Evolutionary conservation across 192 early-diverging fungal genomes (phyloP), one percentile per base, ranked within the genome.

Genomic region (Podila clonocystis): DNA sequence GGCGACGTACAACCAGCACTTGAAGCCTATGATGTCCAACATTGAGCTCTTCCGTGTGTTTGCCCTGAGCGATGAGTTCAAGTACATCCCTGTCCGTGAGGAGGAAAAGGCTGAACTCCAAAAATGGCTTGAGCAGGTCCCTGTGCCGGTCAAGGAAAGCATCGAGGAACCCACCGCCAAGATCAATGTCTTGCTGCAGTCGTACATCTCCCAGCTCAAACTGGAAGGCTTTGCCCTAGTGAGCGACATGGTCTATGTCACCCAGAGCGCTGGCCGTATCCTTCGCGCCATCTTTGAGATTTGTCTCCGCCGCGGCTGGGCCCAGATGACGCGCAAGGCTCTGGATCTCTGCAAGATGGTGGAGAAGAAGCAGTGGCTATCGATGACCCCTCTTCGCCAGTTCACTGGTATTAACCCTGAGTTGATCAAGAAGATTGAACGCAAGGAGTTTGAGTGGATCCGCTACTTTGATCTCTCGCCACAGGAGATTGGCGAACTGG

Each of bases 211-310:
- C n/a, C 93, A 95, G 68, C 90, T 99, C 36, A 92, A 93, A 66
- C 72, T 99, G 38, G 92, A 97, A 38, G 97, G 97, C 1, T 97
- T 99, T 83, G 97, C 98, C 13, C 86, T 99, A 45, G 95, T 96
- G 68, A 90, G 95, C n/a, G 98, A 99, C 68, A 96, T 97, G 95
- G 97, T 97, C 1, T 98, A 96, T 87, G 96, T 99, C 22, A 98
- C 98, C 20, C 97, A 99, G 85, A 94, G 92, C 66, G 97, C 96
- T 20, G 92, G 92, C 0, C 91, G 98, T 68, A 96, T 99, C 62
- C 84, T 98, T 34, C 91, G 98, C 31, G 98, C 98, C 11, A 91
- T 99, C 65, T 99, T 97, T 86, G 98, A 99, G 87, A 95, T 99
- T 61, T 96, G 96, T 72, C 78, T 97, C 57, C 93, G 93, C 62